Base-by-base conservation (phyloP, 352 stramenopile species). In the Globisporangium nunn region DNA sequence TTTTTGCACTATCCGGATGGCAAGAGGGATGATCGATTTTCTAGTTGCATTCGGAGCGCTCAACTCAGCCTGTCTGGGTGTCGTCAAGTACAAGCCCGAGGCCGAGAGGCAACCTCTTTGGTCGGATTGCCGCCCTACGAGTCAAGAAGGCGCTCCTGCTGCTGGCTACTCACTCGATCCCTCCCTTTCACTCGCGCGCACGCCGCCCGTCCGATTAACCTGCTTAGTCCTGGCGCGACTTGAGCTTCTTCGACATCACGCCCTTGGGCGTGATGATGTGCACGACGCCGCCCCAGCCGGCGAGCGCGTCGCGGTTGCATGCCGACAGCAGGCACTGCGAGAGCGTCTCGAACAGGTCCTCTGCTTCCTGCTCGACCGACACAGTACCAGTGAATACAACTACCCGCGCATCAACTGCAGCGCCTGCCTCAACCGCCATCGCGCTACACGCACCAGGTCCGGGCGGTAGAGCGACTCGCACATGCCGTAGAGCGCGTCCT, bases 261-360 rank as follows among this genome's bases (percentile, higher is more conserved):
- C 83, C 83, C 64, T 93, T 87, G 39, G 77, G 68, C 64, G 83
- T 93, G 63, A 99, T 98, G 68, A 99, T 98, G 85, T 99, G 95
- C 40, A 99, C 97, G 29, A 99, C 85, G 39, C 81, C 97, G 41
- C 97, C 97, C 97, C 97, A 99, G 50, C 97, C 97, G 49, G 91
- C 97, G 29, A 99, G 75, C 10, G 97, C 95, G 81, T 99, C 97
- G 35, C 97, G 84, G 84, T 99, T 98, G 67, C 98, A 97, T 57
- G 93, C 95, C 23, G 96, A 94, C 59, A 99, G 81, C 61, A 99
- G 74, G 57, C 88, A 97, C 81, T 99, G 97, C 31, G 95, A 97
- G 40, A 99, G 79, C 29, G 96, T 98, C 75, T 99, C 97, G 73
- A 99, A 99, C 29, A 98, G 74, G 58, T 98, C 93, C 52, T 98